Base-by-base conservation (phyloP, 2,329 filamentous ascomycete genomes). In the Furcasterigmium sp. region DNA sequence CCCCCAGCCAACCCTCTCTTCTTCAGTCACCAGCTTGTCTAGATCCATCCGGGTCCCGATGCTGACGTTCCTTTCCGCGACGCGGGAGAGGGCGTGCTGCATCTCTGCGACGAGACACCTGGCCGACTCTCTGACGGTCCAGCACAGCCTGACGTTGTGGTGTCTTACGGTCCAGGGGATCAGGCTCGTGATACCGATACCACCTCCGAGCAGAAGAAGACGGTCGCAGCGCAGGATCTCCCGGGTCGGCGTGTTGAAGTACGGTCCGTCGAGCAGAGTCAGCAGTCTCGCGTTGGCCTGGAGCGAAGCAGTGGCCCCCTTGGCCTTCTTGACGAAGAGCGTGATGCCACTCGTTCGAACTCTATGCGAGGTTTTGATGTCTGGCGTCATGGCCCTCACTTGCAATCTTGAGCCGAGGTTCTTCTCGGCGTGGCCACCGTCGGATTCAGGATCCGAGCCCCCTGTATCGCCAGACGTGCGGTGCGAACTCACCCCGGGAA, bases 101-200 rank as follows among this genome's bases (percentile, higher is more conserved):
- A 70, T 44, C 14, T 62, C 60, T 8, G 60, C 43, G 19, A 53
- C 53, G 7, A 71, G 45, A 2, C 52, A 48, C 17, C 43, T 37
- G 2, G 51, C 53, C 2, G 43, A 35, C 11, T 51, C 44, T 41
- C 55, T 59, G 8, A 67, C 49, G 42, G 60, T 61, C 62, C 62
- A 70, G 37, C 30, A 55, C 1, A 70, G 53, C 48, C 65, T 67
- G 7, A 60, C 46, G 44, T 65, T 68, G 18, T 42, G 41, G 43
- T 67, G 65, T 37, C 39, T 42, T 15, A 43, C 41, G 4, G 64
- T 32, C 37, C 57, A 62, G 4, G 65, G 60, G 0, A 75, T 46
- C 14, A 70, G 37, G 5, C 58, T 67, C 0, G 70, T 73, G 50
- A 75, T 69, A 37, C 72, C 70, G 21, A 75, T 67, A 8, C 71